Conservation (phyloP, 495 filamentous ascomycete genomes). For the Aspergillus leporis region DNA sequence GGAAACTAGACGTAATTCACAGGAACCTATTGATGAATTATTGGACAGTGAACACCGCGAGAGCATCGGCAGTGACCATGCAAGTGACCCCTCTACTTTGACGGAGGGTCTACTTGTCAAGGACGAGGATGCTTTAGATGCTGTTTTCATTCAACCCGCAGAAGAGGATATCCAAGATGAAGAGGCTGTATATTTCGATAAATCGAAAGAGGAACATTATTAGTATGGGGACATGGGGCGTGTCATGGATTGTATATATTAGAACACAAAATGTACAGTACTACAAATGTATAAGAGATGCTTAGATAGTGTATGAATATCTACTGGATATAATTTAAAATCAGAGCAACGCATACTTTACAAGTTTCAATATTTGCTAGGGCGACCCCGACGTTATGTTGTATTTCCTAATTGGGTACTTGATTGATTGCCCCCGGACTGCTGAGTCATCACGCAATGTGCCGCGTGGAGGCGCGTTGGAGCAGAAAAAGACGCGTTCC, state of each 20-base stretch:
- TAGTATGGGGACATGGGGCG: background rate
- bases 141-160: background rate
- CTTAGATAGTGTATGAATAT: background rate
- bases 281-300: slow-evolving; percentile 12
- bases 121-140: background rate
- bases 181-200: background rate
- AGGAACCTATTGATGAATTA: slow-evolving; percentile 17
- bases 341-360: background rate
- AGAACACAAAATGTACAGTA: slow-evolving; percentile 15
- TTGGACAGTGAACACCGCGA: slow-evolving; percentile 14
- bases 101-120: background rate
- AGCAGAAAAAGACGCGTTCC: slow-evolving; percentile 30
- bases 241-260: slow-evolving; percentile 13
- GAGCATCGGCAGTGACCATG: background rate
- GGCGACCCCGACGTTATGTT: background rate
- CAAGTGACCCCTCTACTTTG: background rate
- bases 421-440: background rate
- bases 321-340: background rate
- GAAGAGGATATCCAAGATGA: background rate
- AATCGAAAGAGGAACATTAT: background rate
- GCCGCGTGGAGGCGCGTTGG: slow-evolving; percentile 20
- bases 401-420: background rate
- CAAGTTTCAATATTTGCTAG: background rate
- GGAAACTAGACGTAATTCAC: slow-evolving; percentile 9
- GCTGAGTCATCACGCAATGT: slow-evolving; percentile 20